Evolutionary conservation across 148 eudicot species (phyloP).

Genomic region (Rhododendron vialii): DNA sequence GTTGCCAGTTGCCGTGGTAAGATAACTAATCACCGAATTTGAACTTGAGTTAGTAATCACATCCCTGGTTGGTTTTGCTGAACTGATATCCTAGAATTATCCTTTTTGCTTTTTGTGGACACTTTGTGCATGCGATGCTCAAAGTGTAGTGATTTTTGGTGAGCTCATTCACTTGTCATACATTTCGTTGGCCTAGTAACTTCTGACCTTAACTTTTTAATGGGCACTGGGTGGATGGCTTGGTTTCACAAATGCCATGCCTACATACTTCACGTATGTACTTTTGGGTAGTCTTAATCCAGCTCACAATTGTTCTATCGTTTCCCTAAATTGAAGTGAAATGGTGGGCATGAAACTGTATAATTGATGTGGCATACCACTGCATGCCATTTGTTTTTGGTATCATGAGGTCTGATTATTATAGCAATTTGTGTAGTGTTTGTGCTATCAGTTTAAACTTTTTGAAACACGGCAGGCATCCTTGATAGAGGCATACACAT

Average conservation of each 20-base stretch:
- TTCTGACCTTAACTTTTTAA: background rate
- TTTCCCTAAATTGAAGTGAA: background rate
- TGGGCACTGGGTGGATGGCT: background rate
- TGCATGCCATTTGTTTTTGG: background rate
- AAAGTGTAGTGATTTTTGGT: background rate
- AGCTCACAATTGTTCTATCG: background rate
- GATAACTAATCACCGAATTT: constrained; percentile 5
- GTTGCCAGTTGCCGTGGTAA: constrained; percentile 94
- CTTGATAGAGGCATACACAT: constrained; percentile 91
- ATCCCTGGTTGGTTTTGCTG: background rate
- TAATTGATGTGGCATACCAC: background rate
- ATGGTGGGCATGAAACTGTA: background rate
- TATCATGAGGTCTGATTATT: background rate
- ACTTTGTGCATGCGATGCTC: background rate
- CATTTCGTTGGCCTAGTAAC: background rate
- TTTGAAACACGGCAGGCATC: constrained; percentile 51
- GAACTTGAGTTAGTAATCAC: background rate
- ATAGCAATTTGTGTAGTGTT: background rate
- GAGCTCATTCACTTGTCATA: background rate
- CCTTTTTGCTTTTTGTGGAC: background rate
- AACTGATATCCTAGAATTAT: background rate
- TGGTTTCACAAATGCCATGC: background rate
- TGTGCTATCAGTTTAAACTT: background rate
- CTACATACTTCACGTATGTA: background rate
- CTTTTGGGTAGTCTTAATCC: background rate